Base-by-base conservation (phyloP, 805 yeast species). In the Ogataea parapolymorpha region DNA sequence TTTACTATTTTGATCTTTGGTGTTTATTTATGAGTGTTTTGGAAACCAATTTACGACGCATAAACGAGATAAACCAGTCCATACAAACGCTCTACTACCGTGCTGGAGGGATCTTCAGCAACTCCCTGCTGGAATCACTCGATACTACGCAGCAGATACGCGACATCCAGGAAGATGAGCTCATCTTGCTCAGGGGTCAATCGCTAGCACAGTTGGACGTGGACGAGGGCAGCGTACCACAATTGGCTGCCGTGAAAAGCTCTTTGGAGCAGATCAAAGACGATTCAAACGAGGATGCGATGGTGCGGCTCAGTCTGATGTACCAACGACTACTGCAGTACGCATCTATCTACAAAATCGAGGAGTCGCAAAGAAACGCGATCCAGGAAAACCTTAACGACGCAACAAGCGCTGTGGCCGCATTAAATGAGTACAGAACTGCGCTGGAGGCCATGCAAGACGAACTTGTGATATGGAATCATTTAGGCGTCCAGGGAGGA, bases 121-220 rank as follows among this genome's bases (percentile, higher is more conserved):
- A 53, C 30, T 48, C 59, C 20, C 37, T 56, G 25, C 31, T 49
- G 17, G 48, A 52, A 11, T 45, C 51, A 17, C 41, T 48, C 15
- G 53, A 48, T 18, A 49, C 56, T 7, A 51, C 53, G 15, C 44
- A 39, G 13, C 39, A 54, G 30, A 45, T 57, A 14, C 43, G 54
- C 35, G 62, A 55, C 32, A 44, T 51, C 8, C 57, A 54, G 26
- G 42, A 39, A 8, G 50, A 49, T 29, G 59, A 53, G 39, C 22
- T 45, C n/a, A 26, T 42, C 16, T 22, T 50, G 26, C 49, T 51
- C 29, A 45, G 45, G 26, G 51, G 49, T 22, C 50, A 46, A 31
- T 45, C 56, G 5, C 32, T 51, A 6, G 31, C 35, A 8, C 54
- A 56, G 34, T 43, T 56, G n/a, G 59, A 54, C 39, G 38, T 41